phyloP scores from a whole-genome alignment of 495 filamentous ascomycete genomes.

The Evansstolkia leycettana region DNA sequence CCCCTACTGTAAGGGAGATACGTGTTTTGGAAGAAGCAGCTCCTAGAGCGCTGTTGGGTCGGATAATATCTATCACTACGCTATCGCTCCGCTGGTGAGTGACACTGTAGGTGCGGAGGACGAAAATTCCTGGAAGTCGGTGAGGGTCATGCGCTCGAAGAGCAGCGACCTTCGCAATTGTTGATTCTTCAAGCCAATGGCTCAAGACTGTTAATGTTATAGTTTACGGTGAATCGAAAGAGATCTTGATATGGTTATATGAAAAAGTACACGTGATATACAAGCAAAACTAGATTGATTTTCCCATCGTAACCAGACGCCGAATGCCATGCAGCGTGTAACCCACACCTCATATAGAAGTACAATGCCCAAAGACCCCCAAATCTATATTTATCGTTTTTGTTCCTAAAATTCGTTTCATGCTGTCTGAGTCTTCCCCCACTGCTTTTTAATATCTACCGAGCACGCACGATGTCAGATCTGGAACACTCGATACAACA shows the following conservation, averaged over 20 bases:
- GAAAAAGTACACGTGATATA: slow-evolving; percentile 2
- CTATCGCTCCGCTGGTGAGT: neutral
- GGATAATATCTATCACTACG: neutral
- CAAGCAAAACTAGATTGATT: slow-evolving; percentile 2
- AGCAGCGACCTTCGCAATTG: neutral
- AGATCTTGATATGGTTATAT: neutral
- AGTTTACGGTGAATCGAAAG: neutral
- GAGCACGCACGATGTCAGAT: neutral
- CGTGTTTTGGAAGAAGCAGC: neutral
- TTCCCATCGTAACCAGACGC: slow-evolving; percentile 26
- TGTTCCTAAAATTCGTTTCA: slow-evolving; percentile 4
- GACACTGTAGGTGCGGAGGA: neutral
- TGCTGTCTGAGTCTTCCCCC: slow-evolving; percentile 12
- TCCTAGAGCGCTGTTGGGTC: too few relatives aligned
- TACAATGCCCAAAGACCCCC: slow-evolving; percentile 6
- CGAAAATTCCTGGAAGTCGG: neutral
- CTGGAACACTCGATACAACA: neutral
- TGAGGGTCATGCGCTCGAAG: neutral
- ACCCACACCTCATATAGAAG: slow-evolving; percentile 22
- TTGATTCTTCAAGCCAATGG: neutral
- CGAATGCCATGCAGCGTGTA: slow-evolving; percentile 31
- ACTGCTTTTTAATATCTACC: slow-evolving; percentile 22
- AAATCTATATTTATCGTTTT: neutral
- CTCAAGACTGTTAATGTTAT: neutral
- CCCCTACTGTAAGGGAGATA: neutral